Evolutionary conservation across 1,284 basidiomycete species (phyloP).

Genomic region (Kwoniella shivajii): DNA sequence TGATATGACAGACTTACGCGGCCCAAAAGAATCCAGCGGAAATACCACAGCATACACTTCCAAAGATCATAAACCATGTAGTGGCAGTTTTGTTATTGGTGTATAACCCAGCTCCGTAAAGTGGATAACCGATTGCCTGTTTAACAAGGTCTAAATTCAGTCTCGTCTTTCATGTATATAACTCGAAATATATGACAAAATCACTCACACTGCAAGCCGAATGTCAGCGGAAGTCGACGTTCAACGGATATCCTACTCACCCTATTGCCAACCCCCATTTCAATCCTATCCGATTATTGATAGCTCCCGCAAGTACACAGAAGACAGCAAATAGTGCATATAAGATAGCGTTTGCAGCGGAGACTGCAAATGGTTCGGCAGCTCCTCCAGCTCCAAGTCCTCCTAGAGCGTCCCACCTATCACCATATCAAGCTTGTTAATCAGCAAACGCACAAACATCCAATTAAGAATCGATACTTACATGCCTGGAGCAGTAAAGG

Average conservation of each 20-base stretch:
- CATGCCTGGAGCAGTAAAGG: constrained; percentile 43
- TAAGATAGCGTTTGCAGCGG: constrained; percentile 38
- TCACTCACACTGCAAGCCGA: not conserved
- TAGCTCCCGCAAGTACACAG: constrained; percentile 33
- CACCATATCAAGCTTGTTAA: not conserved
- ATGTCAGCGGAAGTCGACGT: not conserved
- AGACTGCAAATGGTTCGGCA: constrained; percentile 39
- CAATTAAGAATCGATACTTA: constrained; percentile 12
- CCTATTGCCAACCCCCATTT: constrained; percentile 35
- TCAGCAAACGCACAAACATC: not conserved
- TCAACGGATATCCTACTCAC: constrained; percentile 13
- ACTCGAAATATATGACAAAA: too few species aligned
- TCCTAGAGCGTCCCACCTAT: constrained; percentile 35
- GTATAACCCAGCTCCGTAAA: constrained; percentile 46
- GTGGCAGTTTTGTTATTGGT: constrained; percentile 31
- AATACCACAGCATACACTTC: constrained; percentile 37
- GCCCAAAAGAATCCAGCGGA: constrained; percentile 47
- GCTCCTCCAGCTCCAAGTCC: constrained; percentile 44
- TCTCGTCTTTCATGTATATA: too few species aligned
- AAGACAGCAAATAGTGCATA: constrained; percentile 36
- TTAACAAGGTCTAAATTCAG: not conserved
- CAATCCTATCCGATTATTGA: constrained; percentile 34
- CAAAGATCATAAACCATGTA: constrained; percentile 39
- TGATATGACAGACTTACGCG: constrained; percentile 21
- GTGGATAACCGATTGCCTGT: constrained; percentile 35